Conservation (phyloP, 805 yeast genomes). For the Teunomyces aglyptinius region DNA sequence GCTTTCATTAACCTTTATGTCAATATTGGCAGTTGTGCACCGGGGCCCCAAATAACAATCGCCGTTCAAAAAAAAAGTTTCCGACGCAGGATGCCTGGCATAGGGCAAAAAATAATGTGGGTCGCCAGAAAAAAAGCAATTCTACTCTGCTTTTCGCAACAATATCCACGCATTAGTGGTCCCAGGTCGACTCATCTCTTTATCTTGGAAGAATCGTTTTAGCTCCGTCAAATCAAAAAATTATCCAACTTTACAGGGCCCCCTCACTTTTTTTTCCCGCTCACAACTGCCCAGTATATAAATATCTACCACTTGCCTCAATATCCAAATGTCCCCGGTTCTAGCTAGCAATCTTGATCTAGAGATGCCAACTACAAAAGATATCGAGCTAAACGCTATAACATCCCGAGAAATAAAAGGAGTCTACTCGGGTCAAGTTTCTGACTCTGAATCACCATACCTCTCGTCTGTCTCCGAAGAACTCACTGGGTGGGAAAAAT, state of each 20-base stretch:
- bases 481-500: conserved; percentile 21
- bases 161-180: background rate
- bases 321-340: background rate
- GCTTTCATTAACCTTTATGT: too few relatives aligned
- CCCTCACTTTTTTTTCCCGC: conserved; percentile 1
- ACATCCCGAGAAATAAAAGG: conserved; percentile 16
- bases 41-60: background rate
- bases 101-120: background rate
- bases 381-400: conserved; percentile 16
- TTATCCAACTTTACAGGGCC: background rate
- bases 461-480: conserved; percentile 6
- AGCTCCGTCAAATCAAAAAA: background rate
- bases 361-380: conserved; percentile 6
- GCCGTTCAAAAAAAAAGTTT: background rate
- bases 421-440: conserved; percentile 7
- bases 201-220: background rate
- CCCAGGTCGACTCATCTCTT: background rate
- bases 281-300: background rate
- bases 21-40: background rate
- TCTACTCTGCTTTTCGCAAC: background rate
- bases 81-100: background rate
- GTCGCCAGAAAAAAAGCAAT: background rate
- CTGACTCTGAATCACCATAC: conserved; percentile 15
- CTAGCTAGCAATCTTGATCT: background rate
- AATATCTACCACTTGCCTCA: background rate